phyloP scores from a whole-genome alignment of 1,139 yeast species.

The Lodderomyces elongisporus region DNA sequence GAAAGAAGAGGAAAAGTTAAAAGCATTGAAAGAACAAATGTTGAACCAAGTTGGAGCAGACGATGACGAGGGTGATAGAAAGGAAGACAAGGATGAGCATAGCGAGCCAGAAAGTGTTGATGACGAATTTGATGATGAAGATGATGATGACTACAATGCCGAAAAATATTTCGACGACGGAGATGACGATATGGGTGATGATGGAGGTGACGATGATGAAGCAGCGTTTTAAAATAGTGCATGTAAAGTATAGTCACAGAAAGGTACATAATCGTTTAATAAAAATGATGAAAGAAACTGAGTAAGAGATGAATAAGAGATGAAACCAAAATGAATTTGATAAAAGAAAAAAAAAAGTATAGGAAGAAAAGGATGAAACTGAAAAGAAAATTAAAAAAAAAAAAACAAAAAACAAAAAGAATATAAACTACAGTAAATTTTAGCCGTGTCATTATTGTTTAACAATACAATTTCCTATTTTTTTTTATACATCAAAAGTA shows the following conservation, averaged over 20 bases:
- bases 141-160: slow-evolving; percentile 60
- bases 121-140: slow-evolving; percentile 62
- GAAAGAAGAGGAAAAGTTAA: slow-evolving; percentile 26
- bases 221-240: slow-evolving; percentile 55
- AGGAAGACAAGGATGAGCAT: slow-evolving; percentile 36
- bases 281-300: no score
- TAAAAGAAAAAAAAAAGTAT: slow-evolving; percentile 1
- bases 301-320: no score
- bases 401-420: no score
- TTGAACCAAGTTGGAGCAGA: slow-evolving; percentile 57
- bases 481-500: slow-evolving; percentile 28
- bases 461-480: background rate
- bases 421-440: no score
- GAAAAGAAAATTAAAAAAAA: no score
- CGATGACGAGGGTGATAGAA: slow-evolving; percentile 22
- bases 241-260: background rate
- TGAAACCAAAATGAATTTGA: no score
- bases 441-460: no score
- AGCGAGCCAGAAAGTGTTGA: slow-evolving; percentile 44
- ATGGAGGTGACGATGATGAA: slow-evolving; percentile 80
- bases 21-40: slow-evolving; percentile 51
- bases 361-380: no score
- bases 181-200: slow-evolving; percentile 73
- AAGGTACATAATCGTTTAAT: background rate
- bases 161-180: slow-evolving; percentile 61